Evolutionary conservation across 495 filamentous ascomycete genomes (phyloP), one percentile per base, ranked within the genome.

Genomic region (Penicillium roqueforti): DNA sequence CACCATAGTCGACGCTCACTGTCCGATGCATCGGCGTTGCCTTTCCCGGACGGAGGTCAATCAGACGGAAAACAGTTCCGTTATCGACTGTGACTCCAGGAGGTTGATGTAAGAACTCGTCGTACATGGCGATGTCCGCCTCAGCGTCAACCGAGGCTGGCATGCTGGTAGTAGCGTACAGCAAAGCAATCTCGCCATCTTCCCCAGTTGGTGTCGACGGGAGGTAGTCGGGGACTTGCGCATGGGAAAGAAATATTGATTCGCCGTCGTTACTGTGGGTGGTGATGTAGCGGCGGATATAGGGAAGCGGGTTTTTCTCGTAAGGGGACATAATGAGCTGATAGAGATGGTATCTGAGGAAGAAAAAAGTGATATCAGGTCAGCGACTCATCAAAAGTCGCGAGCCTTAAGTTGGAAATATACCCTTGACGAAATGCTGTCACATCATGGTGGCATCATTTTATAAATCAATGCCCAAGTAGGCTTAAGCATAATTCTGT

Each of bases 1-100:
- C 76, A 6, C 85, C 86, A 58, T 87, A 91, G 55, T 91, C 88
- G 1, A 92, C 55, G 6, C 76, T 81, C 47, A 84, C 77, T 4
- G 87, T 89, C 0, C 87, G 75, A 62, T 91, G 88, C 86, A 91
- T 74, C 7, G 74, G 61, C 78, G 46, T 88, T 76, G 70, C 86
- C 83, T 61, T 79, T 77, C 47, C 86, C 75, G 69, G 88, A 70
- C 36, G 86, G 69, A 74, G 86, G 82, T 62, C 87, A 62, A 51
- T 85, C 84, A 45, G 86, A 47, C 66, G 68, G 53, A 70, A 73
- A 0, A 64, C 41, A 3, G 71, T 69, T 38, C 81, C 81, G 9
- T 18, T 2, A 3, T 53, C 58, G 3, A 57, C 59, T 3, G 67
- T 72, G 5, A 72, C 54, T 0, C 63, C 68, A 1, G 69, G 64